Evolutionary conservation across 2,329 filamentous ascomycete genomes (phyloP).

Genomic region (Aspergillus glaucus): DNA sequence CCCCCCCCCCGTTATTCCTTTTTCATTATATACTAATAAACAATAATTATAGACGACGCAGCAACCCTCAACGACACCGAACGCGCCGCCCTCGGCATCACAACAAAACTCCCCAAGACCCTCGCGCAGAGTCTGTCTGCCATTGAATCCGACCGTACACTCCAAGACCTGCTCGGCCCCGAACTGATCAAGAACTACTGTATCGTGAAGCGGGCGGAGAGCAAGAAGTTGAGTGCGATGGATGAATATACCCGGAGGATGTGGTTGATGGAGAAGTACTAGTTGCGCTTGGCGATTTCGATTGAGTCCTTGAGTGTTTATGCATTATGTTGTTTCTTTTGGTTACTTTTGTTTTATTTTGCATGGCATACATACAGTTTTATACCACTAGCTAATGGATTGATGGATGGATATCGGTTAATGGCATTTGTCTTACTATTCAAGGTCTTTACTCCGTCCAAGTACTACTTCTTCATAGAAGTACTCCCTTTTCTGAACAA

Average conservation of each 20-base stretch:
- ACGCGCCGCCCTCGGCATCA: slow-evolving; percentile 32
- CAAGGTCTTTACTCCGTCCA: too few species aligned
- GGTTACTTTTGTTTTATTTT: too few species aligned
- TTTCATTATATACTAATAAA: neutral
- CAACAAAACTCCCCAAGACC: slow-evolving; percentile 27
- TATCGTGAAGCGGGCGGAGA: slow-evolving; percentile 30
- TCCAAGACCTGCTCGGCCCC: slow-evolving; percentile 25
- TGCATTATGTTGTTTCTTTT: too few species aligned
- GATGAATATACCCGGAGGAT: slow-evolving; percentile 22
- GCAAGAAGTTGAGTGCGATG: slow-evolving; percentile 25
- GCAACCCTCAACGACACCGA: slow-evolving; percentile 23
- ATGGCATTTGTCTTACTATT: too few species aligned
- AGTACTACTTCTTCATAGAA: too few species aligned
- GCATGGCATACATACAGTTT: too few species aligned
- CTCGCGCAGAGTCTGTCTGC: slow-evolving; percentile 29
- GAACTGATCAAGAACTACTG: slow-evolving; percentile 21
- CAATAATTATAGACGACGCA: slow-evolving; percentile 23
- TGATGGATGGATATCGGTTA: too few species aligned
- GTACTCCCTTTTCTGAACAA: too few species aligned
- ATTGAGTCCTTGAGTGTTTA: too few species aligned
- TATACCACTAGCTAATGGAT: too few species aligned
- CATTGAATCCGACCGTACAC: slow-evolving; percentile 22
- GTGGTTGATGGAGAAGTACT: slow-evolving; percentile 38
- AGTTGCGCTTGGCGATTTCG: neutral
- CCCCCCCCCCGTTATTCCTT: neutral